Evolutionary conservation across 2,329 filamentous ascomycete genomes (phyloP), one percentile per base, ranked within the genome.

Genomic region (Ceratocystis albifundus): DNA sequence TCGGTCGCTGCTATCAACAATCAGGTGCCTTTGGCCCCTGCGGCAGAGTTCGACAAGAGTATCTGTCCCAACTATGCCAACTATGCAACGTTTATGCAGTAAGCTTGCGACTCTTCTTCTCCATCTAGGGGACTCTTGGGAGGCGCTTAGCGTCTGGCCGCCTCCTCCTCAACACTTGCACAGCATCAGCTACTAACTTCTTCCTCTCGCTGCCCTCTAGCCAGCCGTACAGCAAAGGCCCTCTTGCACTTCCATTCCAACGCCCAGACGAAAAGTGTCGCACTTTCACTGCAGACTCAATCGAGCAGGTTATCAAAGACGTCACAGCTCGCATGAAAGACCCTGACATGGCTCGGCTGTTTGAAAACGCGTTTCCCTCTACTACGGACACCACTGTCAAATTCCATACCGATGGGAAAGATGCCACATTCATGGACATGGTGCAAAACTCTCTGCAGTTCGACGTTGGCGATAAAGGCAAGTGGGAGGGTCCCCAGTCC

Each of bases 331-430:
- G 84, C 65, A 88, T 99, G 77, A 81, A 86, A 68, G 88, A 97
- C 72, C 87, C 88, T 17, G 94, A 97, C 71, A 83, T 99, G 12
- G 93, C 93, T 2, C 86, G 92, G 30, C 80, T 99, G 10, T 99
- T 99, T 74, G 90, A 96, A 74, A 99, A 99, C 73, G 87, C 93
- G 1, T 97, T 95, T 70, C 93, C 93, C 3, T 96, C 94, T 69
- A 93, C 89, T 0, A 84, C 94, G 2, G 91, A 96, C 72, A 96
- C 91, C 0, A 96, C 91, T 0, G 84, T 96, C 70, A 85, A 89
- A 72, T 96, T 93, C 82, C 91, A 96, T 73, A 87, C 87, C 3
- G 84, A 88, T 69, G 87, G 80, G 66, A 77, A 73, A 55, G 72
- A 72, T 46, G 73, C 69, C 15, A 73, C 65, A 69, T 71, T 66